Base-by-base conservation (phyloP, 2,329 filamentous ascomycete species). In the Dichotomopilus funicola region DNA sequence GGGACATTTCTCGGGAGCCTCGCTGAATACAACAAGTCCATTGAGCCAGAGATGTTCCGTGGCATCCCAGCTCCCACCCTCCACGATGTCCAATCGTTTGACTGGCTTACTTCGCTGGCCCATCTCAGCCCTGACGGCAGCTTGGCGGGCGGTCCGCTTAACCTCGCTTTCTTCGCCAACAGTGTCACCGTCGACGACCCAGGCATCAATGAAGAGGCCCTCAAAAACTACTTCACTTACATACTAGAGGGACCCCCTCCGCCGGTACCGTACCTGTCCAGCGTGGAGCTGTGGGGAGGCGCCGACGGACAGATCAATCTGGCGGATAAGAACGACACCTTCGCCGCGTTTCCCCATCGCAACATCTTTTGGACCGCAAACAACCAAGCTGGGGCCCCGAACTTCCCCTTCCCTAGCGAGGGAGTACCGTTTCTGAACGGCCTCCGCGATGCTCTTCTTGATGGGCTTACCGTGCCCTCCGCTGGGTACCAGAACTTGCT, bases 231-330 rank as follows among this genome's bases (percentile, higher is more conserved):
- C 47, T 40, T 49, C 19, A 7, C 13, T 27, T 49, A 49, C 36
- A 31, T 49, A 11, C 36, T 49, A 6, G 13, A 31, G 7, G 36
- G 47, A 3, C 35, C 47, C 13, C 31, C 47, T 10, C 47, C 47
- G 9, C 47, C 47, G 35, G 47, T 49, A 27, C 2, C 9, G 19
- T 31, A 12, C 35, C 6, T 12, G 13, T 33, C 47, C 47, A 49
- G 36, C 36, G 40, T 49, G 47, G 47, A 49, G 13, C 47, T 49
- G 4, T 49, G 47, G 47, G 47, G 47, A 10, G 47, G 47, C 47
- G 47, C 47, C 47, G 47, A 49, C 47, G 19, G 36, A 27, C 47
- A 49, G 47, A 49, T 49, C 36, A 12, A 31, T 37, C 36, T 49
- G 10, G 36, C 19, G n/a, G 35, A 13, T 31, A 49, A 48, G 33